Percentiles rank a stretch among this genome's conserved stretches.
These are phyloP conservation scores for Candida orba DNA, from an alignment of 805 yeast genomes.

Conservation along the genomic window DNA sequence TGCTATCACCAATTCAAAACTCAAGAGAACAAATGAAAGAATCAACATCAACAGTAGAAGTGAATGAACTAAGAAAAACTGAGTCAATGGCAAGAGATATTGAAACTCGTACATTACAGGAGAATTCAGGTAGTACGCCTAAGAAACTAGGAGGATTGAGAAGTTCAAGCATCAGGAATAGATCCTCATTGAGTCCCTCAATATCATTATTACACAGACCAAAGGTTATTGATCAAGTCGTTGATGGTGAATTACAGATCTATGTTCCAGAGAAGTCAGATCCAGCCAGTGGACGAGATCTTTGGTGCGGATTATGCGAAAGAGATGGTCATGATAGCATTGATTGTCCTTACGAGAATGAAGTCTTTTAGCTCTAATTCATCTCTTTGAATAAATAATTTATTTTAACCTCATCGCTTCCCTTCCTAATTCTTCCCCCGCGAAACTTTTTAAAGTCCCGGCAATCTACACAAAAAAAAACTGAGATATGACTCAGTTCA, in stretches of 20 bases:
- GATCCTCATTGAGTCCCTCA: not conserved
- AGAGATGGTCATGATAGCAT: constrained; percentile 80
- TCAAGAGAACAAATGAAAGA: constrained; percentile 19
- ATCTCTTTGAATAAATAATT: too few species aligned
- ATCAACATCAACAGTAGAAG: constrained; percentile 29
- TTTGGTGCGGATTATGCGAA: constrained; percentile 95
- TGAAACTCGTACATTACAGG: constrained; percentile 18
- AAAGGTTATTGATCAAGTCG: constrained; percentile 21
- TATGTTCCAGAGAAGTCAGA: constrained; percentile 47
- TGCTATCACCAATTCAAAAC: not conserved
- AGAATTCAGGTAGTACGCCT: constrained; percentile 4
- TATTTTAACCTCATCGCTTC: too few species aligned
- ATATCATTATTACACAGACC: constrained; percentile 13
- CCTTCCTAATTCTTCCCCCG: not conserved
- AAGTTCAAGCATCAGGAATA: not conserved
- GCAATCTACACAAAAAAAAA: not conserved
- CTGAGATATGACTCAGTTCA: not conserved
- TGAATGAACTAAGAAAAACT: constrained; percentile 29
- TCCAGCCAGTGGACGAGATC: constrained; percentile 64
- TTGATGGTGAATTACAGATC: constrained; percentile 36
- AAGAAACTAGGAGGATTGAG: not conserved
- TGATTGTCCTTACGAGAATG: constrained; percentile 72
- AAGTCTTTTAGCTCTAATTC: constrained; percentile 14
- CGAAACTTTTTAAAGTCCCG: not conserved
- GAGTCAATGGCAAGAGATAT: constrained; percentile 24